phyloP scores from a whole-genome alignment of 495 filamentous ascomycete genomes.

The Astrothelium macrocarpum region DNA sequence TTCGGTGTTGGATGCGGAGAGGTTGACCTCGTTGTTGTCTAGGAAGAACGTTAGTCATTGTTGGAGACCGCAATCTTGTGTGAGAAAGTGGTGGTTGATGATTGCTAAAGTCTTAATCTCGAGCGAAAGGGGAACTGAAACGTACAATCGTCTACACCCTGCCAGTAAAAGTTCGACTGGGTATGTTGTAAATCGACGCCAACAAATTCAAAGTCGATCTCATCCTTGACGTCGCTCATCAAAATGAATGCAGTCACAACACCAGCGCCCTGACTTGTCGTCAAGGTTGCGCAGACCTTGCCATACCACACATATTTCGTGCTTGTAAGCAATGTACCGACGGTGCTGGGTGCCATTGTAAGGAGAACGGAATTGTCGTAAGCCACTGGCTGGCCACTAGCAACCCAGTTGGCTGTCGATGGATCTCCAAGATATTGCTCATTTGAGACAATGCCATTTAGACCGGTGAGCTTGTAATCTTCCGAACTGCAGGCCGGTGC shows the following conservation, averaged over 20 bases:
- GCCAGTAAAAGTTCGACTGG: constrained; percentile 96
- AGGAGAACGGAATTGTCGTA: constrained; percentile 58
- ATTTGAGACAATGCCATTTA: constrained; percentile 59
- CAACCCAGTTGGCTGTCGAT: constrained; percentile 72
- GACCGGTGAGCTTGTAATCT: constrained; percentile 59
- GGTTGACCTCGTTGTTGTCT: constrained; percentile 69
- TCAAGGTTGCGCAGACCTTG: constrained; percentile 75
- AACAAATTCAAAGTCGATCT: constrained; percentile 95
- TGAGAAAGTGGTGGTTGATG: too few relatives aligned
- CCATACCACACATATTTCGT: constrained; percentile 97
- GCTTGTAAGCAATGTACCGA: constrained; percentile 79
- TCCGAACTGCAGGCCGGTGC: constrained; percentile 68
- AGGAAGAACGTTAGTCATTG: constrained; percentile 20
- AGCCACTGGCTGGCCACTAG: constrained; percentile 60
- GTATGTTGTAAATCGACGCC: constrained; percentile 65
- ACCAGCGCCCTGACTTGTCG: constrained; percentile 73
- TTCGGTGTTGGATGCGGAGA: constrained; percentile 65
- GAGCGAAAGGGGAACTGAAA: constrained; percentile 12
- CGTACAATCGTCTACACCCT: constrained; percentile 88
- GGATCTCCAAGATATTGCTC: constrained; percentile 79
- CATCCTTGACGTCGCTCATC: constrained; percentile 88
- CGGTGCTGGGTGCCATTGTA: constrained; percentile 74
- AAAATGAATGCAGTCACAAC: constrained; percentile 96
- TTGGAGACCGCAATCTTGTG: too few relatives aligned
- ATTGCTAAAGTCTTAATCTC: neutral